Percentiles rank a stretch among this genome's conserved stretches.
Conservation (phyloP, 2,329 filamentous ascomycete genomes). For the Aspergillus awamori region DNA sequence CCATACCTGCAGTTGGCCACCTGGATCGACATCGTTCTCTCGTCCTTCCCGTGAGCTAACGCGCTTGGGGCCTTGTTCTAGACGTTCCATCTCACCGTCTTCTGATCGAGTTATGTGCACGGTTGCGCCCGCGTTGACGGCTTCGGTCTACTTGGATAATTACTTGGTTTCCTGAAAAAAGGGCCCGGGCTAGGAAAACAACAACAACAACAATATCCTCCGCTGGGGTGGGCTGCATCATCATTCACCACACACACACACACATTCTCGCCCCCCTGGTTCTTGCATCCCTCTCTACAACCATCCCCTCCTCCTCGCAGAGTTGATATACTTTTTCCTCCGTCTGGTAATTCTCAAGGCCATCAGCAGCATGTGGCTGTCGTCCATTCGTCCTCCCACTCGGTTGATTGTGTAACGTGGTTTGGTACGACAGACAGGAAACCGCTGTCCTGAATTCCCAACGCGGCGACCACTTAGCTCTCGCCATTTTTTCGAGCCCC, state of each 20-base stretch:
- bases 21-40: conserved; percentile 14
- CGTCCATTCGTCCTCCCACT: conserved; percentile 36
- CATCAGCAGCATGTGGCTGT: conserved; percentile 39
- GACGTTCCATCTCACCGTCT: conserved; percentile 26
- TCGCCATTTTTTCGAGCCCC: conserved; percentile 14
- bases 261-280: neutral
- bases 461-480: conserved; percentile 23
- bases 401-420: conserved; percentile 39
- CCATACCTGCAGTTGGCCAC: neutral
- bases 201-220: conserved; percentile 6
- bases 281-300: neutral
- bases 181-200: conserved; percentile 5
- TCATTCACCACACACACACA: neutral
- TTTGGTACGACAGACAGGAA: conserved; percentile 32
- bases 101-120: conserved; percentile 27
- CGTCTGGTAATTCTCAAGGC: conserved; percentile 14
- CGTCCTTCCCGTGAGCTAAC: conserved; percentile 11
- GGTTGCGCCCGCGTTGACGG: conserved; percentile 16
- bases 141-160: conserved; percentile 21
- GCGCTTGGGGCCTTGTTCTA: conserved; percentile 24
- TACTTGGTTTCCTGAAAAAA: conserved; percentile 15
- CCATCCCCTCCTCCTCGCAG: neutral
- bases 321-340: conserved; percentile 3
- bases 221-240: neutral
- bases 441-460: conserved; percentile 15